These are phyloP conservation scores for Pogostemon cablin DNA, from an alignment of 257 asterid genomes.

Conservation along the genomic window DNA sequence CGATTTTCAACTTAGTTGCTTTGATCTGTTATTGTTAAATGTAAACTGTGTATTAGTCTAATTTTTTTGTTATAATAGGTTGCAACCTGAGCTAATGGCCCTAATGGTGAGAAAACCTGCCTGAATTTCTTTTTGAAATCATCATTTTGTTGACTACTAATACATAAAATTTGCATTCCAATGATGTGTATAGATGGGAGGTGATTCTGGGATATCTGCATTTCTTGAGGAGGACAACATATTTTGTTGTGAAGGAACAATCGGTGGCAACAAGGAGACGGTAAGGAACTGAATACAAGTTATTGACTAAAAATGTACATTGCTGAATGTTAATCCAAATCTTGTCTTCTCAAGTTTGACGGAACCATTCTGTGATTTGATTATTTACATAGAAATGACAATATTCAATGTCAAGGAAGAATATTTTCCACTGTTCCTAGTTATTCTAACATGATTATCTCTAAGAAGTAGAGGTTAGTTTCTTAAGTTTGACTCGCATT, in stretches of 20 bases:
- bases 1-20: background rate
- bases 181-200: constrained; percentile 56
- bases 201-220: constrained; percentile 79
- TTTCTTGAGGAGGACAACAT: constrained; percentile 92
- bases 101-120: constrained; percentile 61
- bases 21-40: background rate
- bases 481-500: too few species aligned
- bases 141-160: background rate
- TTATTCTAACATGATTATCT: too few species aligned
- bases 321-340: too few species aligned
- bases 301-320: too few species aligned
- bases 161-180: background rate
- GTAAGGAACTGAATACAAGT: constrained; percentile 86
- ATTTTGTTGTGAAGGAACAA: constrained; percentile 84
- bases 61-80: constrained; percentile 43
- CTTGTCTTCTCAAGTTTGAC: too few species aligned
- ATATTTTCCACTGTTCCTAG: too few species aligned
- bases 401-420: too few species aligned
- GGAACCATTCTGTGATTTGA: too few species aligned
- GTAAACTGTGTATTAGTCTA: background rate
- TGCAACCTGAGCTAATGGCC: constrained; percentile 89
- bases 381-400: too few species aligned
- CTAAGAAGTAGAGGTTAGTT: too few species aligned
- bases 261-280: constrained; percentile 77
- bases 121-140: background rate